These are phyloP conservation scores for Lasiodiplodia hormozganensis DNA, from an alignment of 2,329 filamentous ascomycete species.

Conservation along the genomic window DNA sequence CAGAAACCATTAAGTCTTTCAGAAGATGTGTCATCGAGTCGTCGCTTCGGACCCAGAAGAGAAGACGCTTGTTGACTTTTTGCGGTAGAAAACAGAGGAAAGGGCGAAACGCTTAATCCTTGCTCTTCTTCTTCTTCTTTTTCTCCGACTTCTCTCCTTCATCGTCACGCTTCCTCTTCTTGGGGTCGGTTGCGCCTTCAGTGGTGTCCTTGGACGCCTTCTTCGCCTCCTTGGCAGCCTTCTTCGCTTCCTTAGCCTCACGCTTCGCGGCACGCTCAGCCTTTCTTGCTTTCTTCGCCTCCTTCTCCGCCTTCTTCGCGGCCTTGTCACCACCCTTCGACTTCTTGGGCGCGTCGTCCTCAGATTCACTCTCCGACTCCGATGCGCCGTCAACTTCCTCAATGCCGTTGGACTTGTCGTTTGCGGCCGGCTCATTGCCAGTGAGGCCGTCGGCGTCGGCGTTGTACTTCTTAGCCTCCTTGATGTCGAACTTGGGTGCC, in stretches of 20 bases:
- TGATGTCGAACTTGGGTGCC: slow-evolving; percentile 79
- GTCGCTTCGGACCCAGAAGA: slow-evolving; percentile 18
- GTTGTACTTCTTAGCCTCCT: slow-evolving; percentile 94
- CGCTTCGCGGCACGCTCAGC: slow-evolving; percentile 48
- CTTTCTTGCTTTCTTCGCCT: slow-evolving; percentile 50
- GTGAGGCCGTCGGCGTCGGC: slow-evolving; percentile 86
- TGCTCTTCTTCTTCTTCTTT: slow-evolving; percentile 69
- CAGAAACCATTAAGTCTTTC: slow-evolving; percentile 27
- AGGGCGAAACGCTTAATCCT: slow-evolving; percentile 38
- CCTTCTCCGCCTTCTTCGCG: slow-evolving; percentile 49
- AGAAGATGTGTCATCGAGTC: slow-evolving; percentile 19
- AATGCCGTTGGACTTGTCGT: slow-evolving; percentile 50
- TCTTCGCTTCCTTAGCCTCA: slow-evolving; percentile 60
- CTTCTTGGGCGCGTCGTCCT: slow-evolving; percentile 38
- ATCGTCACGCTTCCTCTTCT: slow-evolving; percentile 58
- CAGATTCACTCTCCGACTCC: slow-evolving; percentile 46
- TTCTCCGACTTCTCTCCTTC: slow-evolving; percentile 66
- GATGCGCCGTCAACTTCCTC: slow-evolving; percentile 55
- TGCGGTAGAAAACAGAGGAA: slow-evolving; percentile 17
- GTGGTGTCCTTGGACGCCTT: slow-evolving; percentile 60
- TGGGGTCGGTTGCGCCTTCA: slow-evolving; percentile 55
- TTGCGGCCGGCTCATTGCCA: slow-evolving; percentile 68
- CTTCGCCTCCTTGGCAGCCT: slow-evolving; percentile 57
- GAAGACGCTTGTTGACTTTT: slow-evolving; percentile 25
- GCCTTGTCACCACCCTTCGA: slow-evolving; percentile 33